Percentiles rank a stretch among this genome's conserved stretches.
These are phyloP conservation scores for Silene conica DNA, from an alignment of 148 eudicot genomes.

Conservation along the genomic window DNA sequence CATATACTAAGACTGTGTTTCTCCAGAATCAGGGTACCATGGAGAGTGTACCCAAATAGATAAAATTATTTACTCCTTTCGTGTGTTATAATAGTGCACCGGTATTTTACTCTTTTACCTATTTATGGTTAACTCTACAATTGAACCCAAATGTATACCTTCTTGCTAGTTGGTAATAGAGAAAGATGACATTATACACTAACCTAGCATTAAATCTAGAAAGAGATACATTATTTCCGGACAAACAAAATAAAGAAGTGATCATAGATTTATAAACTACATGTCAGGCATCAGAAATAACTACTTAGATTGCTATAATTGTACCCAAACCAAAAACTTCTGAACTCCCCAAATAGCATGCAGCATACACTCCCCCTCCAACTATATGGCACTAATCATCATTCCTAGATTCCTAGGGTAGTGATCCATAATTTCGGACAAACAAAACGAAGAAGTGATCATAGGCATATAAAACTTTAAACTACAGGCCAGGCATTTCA, in stretches of 20 bases:
- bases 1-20: not conserved
- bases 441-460: not conserved
- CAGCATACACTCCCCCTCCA: not conserved
- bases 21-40: not conserved
- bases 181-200: not conserved
- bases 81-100: not conserved
- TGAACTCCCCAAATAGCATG: not conserved
- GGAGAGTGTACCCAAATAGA: not conserved
- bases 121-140: not conserved
- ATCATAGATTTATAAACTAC: not conserved
- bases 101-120: not conserved
- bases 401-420: not conserved
- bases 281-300: not conserved
- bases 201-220: not conserved
- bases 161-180: not conserved
- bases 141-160: not conserved
- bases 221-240: not conserved
- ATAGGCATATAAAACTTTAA: not conserved
- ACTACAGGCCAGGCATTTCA: not conserved
- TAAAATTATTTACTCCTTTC: not conserved
- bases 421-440: not conserved
- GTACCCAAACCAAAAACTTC: not conserved
- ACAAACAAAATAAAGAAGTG: not conserved
- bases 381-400: not conserved
- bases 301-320: conserved; percentile 3